These are phyloP conservation scores for Prototheca wickerhamii DNA, from an alignment of 163 green algal genomes.

Conservation along the genomic window DNA sequence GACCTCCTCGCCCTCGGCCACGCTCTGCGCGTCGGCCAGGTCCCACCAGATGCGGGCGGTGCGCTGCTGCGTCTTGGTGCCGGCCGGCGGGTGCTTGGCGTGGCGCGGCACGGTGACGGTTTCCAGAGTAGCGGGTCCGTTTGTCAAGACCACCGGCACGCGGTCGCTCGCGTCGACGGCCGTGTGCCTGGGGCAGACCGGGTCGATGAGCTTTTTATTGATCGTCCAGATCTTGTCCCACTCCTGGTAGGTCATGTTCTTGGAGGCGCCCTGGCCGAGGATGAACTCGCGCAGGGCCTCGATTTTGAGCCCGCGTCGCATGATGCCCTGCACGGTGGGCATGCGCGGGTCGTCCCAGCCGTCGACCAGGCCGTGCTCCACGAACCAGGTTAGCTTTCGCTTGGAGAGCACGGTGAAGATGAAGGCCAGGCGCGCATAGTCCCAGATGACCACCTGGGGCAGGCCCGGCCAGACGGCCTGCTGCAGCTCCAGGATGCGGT, in stretches of 20 bases:
- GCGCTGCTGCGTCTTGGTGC: slow-evolving; percentile 59
- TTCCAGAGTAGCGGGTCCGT: slow-evolving; percentile 51
- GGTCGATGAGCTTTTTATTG: slow-evolving; percentile 97
- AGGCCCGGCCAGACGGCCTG: slow-evolving; percentile 59
- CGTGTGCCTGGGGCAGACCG: slow-evolving; percentile 84
- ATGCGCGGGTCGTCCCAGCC: slow-evolving; percentile 94
- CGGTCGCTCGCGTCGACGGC: slow-evolving; percentile 48
- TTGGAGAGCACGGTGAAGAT: slow-evolving; percentile 94
- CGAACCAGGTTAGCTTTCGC: slow-evolving; percentile 94
- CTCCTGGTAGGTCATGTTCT: slow-evolving; percentile 82
- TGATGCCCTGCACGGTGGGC: slow-evolving; percentile 91
- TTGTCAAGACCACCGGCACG: slow-evolving; percentile 65
- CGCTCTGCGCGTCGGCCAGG: slow-evolving; percentile 59
- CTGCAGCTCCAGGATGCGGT: slow-evolving; percentile 72
- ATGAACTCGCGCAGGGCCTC: slow-evolving; percentile 90
- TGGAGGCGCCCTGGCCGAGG: slow-evolving; percentile 66
- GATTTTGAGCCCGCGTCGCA: slow-evolving; percentile 65
- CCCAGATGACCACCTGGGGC: slow-evolving; percentile 88
- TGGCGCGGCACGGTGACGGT: slow-evolving; percentile 58
- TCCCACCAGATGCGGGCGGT: slow-evolving; percentile 45
- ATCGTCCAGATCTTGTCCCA: slow-evolving; percentile 99
- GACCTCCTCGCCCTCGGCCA: slow-evolving; percentile 84
- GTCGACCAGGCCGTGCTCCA: slow-evolving; percentile 65
- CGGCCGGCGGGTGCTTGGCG: slow-evolving; percentile 80
- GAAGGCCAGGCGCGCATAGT: slow-evolving; percentile 96